These are phyloP conservation scores for Penicillium sp. DNA, from an alignment of 2,329 filamentous ascomycete species.

Conservation along the genomic window DNA sequence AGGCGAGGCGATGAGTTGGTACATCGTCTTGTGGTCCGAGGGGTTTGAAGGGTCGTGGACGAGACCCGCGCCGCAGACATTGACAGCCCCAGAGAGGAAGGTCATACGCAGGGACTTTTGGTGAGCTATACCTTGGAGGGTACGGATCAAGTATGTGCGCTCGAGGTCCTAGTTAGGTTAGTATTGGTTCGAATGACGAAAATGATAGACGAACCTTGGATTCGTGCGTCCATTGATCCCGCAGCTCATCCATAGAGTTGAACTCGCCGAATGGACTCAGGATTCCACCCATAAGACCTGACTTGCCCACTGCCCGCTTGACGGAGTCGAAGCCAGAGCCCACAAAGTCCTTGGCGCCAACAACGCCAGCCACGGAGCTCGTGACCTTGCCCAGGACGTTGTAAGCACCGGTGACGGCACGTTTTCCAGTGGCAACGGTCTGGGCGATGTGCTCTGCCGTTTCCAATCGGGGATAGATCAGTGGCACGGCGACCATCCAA, in stretches of 20 bases:
- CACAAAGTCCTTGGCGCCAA: constrained; percentile 91
- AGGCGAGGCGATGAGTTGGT: constrained; percentile 90
- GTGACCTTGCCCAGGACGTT: constrained; percentile 95
- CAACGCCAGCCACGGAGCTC: constrained; percentile 90
- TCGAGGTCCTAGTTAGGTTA: constrained; percentile 69
- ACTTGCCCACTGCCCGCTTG: constrained; percentile 95
- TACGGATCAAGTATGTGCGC: constrained; percentile 92
- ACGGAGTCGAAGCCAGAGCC: constrained; percentile 90
- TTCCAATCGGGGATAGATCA: constrained; percentile 89
- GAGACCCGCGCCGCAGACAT: constrained; percentile 85
- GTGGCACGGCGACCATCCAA: constrained; percentile 89
- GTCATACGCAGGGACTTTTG: constrained; percentile 97
- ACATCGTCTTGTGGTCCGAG: constrained; percentile 98
- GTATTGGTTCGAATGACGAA: not conserved
- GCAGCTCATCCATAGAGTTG: constrained; percentile 88
- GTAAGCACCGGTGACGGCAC: constrained; percentile 93
- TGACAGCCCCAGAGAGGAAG: constrained; percentile 88
- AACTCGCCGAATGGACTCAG: constrained; percentile 96
- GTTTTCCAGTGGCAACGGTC: constrained; percentile 92
- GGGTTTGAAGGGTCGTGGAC: constrained; percentile 92
- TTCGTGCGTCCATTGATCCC: constrained; percentile 98
- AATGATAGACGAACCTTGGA: constrained; percentile 64
- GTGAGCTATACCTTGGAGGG: constrained; percentile 89
- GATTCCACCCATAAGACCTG: constrained; percentile 91
- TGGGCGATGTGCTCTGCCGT: constrained; percentile 88